Evolutionary conservation across 495 filamentous ascomycete genomes (phyloP).

Genomic region (Aspergillus haitiensis): DNA sequence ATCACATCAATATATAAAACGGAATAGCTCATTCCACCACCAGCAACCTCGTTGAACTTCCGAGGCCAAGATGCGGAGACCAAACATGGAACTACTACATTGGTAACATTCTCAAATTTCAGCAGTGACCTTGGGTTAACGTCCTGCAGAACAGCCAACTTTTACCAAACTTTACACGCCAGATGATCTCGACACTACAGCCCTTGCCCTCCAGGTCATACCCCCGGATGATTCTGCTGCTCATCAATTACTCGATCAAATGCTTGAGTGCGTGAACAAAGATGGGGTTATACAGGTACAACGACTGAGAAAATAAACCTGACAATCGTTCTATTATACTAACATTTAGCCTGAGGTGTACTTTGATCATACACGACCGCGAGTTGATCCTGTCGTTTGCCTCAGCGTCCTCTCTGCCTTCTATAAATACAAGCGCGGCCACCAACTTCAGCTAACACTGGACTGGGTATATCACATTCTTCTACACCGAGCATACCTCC

Average conservation of each 20-base stretch:
- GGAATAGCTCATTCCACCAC: constrained; percentile 6
- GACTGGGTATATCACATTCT: constrained; percentile 23
- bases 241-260: constrained; percentile 25
- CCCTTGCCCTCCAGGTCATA: constrained; percentile 15
- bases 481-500: constrained; percentile 22
- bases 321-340: not conserved
- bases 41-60: no score
- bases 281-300: constrained; percentile 22
- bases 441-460: constrained; percentile 45
- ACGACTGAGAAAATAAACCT: not conserved
- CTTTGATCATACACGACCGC: constrained; percentile 17
- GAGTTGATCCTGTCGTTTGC: constrained; percentile 26
- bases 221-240: not conserved
- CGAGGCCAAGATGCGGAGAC: no score
- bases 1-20: not conserved
- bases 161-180: no score
- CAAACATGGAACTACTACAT: no score
- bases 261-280: constrained; percentile 18
- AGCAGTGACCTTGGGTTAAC: not conserved
- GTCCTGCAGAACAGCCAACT: constrained; percentile 11
- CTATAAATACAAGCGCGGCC: constrained; percentile 20
- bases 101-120: no score
- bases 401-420: constrained; percentile 26
- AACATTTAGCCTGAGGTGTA: constrained; percentile 25
- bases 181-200: constrained; percentile 31